These are phyloP conservation scores for Colletotrichum sp. DNA, from an alignment of 2,329 filamentous ascomycete species.

Conservation along the genomic window DNA sequence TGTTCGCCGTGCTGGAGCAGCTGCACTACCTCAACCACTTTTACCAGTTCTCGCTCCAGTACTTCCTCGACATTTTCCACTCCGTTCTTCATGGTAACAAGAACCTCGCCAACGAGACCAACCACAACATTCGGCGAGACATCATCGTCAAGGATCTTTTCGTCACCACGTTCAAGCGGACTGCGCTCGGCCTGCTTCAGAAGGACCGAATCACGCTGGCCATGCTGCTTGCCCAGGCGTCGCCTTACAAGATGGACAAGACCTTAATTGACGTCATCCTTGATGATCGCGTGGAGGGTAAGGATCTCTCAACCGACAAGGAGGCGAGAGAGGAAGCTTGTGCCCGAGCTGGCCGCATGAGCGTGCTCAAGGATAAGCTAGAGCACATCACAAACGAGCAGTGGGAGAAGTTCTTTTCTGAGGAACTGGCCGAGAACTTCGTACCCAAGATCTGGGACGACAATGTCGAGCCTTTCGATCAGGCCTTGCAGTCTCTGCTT, in stretches of 20 bases:
- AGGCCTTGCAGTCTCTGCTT: conserved; percentile 81
- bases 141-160: conserved; percentile 93
- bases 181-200: conserved; percentile 89
- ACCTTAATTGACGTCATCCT: conserved; percentile 84
- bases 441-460: conserved; percentile 80
- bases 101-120: conserved; percentile 70
- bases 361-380: conserved; percentile 75
- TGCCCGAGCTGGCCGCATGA: conserved; percentile 69
- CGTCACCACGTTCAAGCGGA: conserved; percentile 88
- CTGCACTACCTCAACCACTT: conserved; percentile 98
- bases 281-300: conserved; percentile 76
- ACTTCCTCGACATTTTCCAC: conserved; percentile 98
- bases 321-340: conserved; percentile 73
- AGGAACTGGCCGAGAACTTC: conserved; percentile 85
- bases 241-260: conserved; percentile 97
- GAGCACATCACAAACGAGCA: conserved; percentile 63
- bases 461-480: conserved; percentile 69
- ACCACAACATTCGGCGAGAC: conserved; percentile 82
- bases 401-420: conserved; percentile 84
- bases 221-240: conserved; percentile 92
- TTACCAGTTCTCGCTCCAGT: conserved; percentile 98
- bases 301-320: conserved; percentile 76
- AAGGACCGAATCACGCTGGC: conserved; percentile 94
- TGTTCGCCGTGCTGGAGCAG: conserved; percentile 96
- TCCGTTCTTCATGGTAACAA: conserved; percentile 84